These are phyloP conservation scores for Pistacia integerrima DNA, from an alignment of 345 rosid genomes.

Conservation along the genomic window DNA sequence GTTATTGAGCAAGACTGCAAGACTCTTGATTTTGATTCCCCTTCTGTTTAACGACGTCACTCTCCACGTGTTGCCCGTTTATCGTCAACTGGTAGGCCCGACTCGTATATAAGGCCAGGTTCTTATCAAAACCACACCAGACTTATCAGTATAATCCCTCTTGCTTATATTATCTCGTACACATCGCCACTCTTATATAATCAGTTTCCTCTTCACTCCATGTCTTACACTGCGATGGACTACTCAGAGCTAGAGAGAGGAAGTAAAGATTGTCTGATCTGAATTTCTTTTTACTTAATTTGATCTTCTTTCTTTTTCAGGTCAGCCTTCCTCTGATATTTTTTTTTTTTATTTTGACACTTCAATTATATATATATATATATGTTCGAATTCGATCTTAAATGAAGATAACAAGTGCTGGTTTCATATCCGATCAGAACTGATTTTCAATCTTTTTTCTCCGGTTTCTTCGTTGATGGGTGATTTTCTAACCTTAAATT, in stretches of 20 bases:
- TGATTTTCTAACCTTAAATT: background rate
- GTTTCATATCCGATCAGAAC: background rate
- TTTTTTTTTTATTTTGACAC: background rate
- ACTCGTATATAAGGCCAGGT: accelerated
- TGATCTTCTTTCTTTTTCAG: background rate
- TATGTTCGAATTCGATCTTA: background rate
- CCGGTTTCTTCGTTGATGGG: background rate
- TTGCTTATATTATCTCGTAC: background rate
- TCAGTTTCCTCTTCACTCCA: background rate
- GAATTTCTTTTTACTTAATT: background rate
- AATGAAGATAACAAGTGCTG: background rate
- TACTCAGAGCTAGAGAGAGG: background rate
- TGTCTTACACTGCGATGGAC: background rate
- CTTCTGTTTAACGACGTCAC: background rate
- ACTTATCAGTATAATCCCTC: background rate
- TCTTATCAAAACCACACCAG: background rate
- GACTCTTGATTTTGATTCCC: background rate
- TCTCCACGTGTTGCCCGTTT: too few species aligned
- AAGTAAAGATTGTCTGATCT: background rate
- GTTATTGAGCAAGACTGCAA: too few species aligned
- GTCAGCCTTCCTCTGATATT: background rate
- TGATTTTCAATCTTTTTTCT: background rate
- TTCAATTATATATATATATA: too few species aligned
- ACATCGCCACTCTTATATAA: background rate
- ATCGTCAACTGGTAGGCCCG: background rate